phyloP scores from a whole-genome alignment of 2,329 filamentous ascomycete genomes.

The Claviceps paspali region DNA sequence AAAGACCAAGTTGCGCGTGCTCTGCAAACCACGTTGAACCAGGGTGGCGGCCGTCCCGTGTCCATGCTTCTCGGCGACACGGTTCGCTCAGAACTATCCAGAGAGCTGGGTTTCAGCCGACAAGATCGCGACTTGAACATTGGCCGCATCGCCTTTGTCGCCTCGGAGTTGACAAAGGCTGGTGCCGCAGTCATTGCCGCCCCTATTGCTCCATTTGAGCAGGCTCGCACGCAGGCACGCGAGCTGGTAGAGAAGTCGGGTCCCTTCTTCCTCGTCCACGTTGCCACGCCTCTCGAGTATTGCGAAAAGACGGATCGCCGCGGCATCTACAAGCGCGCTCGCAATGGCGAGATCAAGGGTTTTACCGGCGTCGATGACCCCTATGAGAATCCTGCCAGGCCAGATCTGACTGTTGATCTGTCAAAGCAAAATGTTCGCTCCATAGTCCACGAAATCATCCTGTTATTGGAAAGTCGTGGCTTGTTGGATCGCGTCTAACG shows the following conservation, averaged over 20 bases:
- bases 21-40: conserved; percentile 92
- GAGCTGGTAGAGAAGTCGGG: conserved; percentile 80
- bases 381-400: conserved; percentile 71
- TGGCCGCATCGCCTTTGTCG: conserved; percentile 89
- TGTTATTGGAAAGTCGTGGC: conserved; percentile 79
- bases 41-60: conserved; percentile 89
- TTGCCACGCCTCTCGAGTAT: conserved; percentile 82
- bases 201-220: conserved; percentile 86
- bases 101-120: conserved; percentile 86
- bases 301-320: conserved; percentile 91
- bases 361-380: conserved; percentile 98
- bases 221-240: conserved; percentile 58
- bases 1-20: conserved; percentile 95
- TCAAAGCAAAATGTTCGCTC: conserved; percentile 80
- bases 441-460: conserved; percentile 91
- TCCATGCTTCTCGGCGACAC: conserved; percentile 92
- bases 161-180: conserved; percentile 81
- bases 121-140: conserved; percentile 93
- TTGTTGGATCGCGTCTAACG: conserved; percentile 59
- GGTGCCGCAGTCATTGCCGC: conserved; percentile 92
- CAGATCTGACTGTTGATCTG: conserved; percentile 71
- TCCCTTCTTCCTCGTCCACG: conserved; percentile 89
- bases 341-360: conserved; percentile 84
- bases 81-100: conserved; percentile 80
- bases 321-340: conserved; percentile 73